Evolutionary conservation across 2,329 filamentous ascomycete species (phyloP).

Genomic region (Coniochaeta sp.): DNA sequence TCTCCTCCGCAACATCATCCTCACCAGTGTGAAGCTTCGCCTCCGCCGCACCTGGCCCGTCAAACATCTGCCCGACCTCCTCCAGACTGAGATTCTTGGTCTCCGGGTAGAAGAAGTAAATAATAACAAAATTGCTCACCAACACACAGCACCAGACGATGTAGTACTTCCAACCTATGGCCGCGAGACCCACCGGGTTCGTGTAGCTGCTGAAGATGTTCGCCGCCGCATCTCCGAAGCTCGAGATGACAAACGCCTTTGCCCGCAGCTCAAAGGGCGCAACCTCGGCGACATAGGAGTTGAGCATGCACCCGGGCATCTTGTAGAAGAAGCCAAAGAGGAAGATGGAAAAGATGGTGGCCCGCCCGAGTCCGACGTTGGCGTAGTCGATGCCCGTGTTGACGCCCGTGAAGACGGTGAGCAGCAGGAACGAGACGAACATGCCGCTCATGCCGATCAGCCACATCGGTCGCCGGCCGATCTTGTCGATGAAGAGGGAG

Average conservation of each 20-base stretch:
- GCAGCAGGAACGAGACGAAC: constrained; percentile 9
- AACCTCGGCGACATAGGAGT: constrained; percentile 11
- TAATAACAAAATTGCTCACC: constrained; percentile 18
- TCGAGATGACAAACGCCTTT: constrained; percentile 11
- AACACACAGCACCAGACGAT: constrained; percentile 14
- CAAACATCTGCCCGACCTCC: constrained; percentile 31
- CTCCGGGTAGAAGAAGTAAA: constrained; percentile 45
- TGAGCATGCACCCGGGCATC: neutral
- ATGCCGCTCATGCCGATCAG: constrained; percentile 9
- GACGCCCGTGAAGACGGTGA: constrained; percentile 9
- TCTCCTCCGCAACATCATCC: neutral
- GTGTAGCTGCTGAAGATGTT: constrained; percentile 12
- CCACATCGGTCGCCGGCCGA: constrained; percentile 5
- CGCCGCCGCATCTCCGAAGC: constrained; percentile 7
- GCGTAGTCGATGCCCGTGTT: neutral
- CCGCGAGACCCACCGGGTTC: constrained; percentile 13
- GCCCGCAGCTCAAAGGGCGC: constrained; percentile 10
- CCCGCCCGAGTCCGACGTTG: constrained; percentile 2
- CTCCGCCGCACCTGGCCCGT: constrained; percentile 4
- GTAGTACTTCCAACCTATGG: constrained; percentile 16
- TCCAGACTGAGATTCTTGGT: constrained; percentile 45
- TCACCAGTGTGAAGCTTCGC: constrained; percentile 2
- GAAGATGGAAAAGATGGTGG: constrained; percentile 7
- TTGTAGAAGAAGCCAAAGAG: constrained; percentile 2
- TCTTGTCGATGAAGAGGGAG: constrained; percentile 5